A percentile compares a stretch with the other conserved stretches of the same genome.
These are phyloP conservation scores for Euphorbia neoarborescens DNA, from an alignment of 441 rosid genomes.

Conservation along the genomic window DNA sequence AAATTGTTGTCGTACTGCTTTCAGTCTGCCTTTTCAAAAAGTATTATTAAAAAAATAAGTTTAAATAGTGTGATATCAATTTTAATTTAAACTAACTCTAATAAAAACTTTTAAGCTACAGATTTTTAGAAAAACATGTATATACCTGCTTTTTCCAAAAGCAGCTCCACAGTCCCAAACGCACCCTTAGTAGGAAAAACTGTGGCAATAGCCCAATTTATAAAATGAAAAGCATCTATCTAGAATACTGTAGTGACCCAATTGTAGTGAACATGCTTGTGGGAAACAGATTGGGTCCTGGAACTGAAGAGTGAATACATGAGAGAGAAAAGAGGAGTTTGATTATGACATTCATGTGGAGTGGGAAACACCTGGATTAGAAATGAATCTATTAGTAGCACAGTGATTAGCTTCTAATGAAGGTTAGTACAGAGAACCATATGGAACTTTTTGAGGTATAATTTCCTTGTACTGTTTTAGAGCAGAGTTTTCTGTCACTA, in stretches of 20 bases:
- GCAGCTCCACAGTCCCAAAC: too few species aligned
- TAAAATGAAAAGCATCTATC: neutral
- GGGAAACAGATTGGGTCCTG: slow-evolving; percentile 12
- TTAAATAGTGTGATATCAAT: too few species aligned
- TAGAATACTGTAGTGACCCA: slow-evolving; percentile 1
- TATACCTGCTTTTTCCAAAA: too few species aligned
- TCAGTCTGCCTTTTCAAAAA: too few species aligned
- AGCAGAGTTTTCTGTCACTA: slow-evolving; percentile 16
- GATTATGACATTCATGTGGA: slow-evolving; percentile 18
- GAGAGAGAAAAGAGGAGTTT: neutral
- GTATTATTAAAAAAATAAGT: too few species aligned
- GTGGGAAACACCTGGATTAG: slow-evolving; percentile 18
- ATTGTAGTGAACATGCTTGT: slow-evolving; percentile 1
- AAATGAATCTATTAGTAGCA: slow-evolving; percentile 14
- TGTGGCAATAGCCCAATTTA: neutral
- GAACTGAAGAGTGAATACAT: neutral
- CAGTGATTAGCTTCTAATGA: slow-evolving; percentile 15
- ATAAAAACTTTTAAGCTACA: too few species aligned
- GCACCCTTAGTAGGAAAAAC: neutral
- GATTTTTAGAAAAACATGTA: too few species aligned
- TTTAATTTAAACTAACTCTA: too few species aligned
- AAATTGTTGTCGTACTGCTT: too few species aligned
- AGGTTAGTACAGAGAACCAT: slow-evolving; percentile 15
- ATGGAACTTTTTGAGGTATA: slow-evolving; percentile 14
- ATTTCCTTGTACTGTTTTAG: slow-evolving; percentile 5